These are phyloP conservation scores for Crithidia mellificae DNA, from an alignment of 208 protist species.

Conservation along the genomic window DNA sequence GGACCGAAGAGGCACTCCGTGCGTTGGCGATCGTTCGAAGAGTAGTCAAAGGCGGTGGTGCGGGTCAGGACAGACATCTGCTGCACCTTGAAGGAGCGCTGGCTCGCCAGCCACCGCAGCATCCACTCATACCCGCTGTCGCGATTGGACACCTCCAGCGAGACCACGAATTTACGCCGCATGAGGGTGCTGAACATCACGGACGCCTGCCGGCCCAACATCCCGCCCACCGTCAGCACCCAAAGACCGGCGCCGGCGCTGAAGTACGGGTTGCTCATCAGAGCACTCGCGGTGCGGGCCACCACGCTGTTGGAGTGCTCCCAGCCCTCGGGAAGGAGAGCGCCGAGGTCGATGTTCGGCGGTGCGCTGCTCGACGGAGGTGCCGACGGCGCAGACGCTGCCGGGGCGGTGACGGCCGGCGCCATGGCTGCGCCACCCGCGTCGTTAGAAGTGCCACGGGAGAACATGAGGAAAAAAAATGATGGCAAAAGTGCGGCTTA, in stretches of 20 bases:
- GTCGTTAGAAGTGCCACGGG: neutral
- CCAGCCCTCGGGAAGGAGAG: conserved; percentile 65
- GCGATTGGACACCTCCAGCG: conserved; percentile 81
- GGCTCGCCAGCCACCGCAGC: conserved; percentile 79
- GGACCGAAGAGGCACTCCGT: conserved; percentile 72
- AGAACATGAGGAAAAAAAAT: conserved; percentile 20
- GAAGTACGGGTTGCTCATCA: conserved; percentile 88
- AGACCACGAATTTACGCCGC: conserved; percentile 73
- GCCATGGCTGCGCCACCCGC: conserved; percentile 5
- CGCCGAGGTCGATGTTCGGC: conserved; percentile 50
- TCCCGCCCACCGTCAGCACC: conserved; percentile 75
- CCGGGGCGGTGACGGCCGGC: neutral
- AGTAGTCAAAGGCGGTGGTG: conserved; percentile 49
- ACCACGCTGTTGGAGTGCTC: conserved; percentile 46
- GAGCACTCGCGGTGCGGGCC: conserved; percentile 35
- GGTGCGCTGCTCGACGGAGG: neutral
- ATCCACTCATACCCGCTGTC: conserved; percentile 85
- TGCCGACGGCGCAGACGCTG: neutral
- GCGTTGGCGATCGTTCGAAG: conserved; percentile 64
- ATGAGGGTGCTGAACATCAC: conserved; percentile 43
- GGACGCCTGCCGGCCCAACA: conserved; percentile 47
- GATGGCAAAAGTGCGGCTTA: too few relatives aligned
- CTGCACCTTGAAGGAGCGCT: conserved; percentile 68
- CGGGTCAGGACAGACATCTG: conserved; percentile 79
- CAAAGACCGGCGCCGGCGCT: conserved; percentile 86